These are phyloP conservation scores for Ambrosiella cleistominuta DNA, from an alignment of 2,329 filamentous ascomycete species.

Conservation along the genomic window DNA sequence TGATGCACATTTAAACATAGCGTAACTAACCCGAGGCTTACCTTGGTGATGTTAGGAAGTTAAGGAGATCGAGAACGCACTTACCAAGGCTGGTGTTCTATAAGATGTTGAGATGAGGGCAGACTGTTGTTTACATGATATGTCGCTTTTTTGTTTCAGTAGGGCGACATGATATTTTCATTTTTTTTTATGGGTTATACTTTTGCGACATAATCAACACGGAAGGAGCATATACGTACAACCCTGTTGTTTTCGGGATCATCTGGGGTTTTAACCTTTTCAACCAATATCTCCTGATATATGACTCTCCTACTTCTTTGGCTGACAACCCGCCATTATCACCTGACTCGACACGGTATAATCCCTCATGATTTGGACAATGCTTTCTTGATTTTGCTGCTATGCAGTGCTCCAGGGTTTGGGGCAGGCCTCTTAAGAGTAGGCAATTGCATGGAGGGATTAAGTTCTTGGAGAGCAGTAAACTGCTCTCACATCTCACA, in stretches of 20 bases:
- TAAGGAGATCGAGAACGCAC: constrained; percentile 21
- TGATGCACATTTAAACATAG: neutral
- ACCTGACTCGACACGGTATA: too few species aligned
- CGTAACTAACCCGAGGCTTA: neutral
- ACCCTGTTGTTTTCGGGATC: too few species aligned
- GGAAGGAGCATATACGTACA: too few species aligned
- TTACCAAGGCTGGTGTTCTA: constrained; percentile 25
- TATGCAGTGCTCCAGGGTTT: too few species aligned
- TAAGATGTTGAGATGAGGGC: constrained; percentile 16
- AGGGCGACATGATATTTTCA: neutral
- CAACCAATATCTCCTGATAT: too few species aligned
- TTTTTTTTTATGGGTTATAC: neutral
- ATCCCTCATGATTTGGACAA: too few species aligned
- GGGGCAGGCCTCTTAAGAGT: too few species aligned
- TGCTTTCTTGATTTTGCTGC: too few species aligned
- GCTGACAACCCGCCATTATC: too few species aligned
- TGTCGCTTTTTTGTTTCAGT: neutral
- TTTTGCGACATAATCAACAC: neutral
- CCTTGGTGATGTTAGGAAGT: constrained; percentile 6
- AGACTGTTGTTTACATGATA: constrained; percentile 2
- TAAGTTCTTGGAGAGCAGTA: constrained; percentile 30
- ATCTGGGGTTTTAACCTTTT: too few species aligned
- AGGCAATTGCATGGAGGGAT: constrained; percentile 19
- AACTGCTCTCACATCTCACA: constrained; percentile 26
- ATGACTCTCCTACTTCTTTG: too few species aligned